phyloP scores from a whole-genome alignment of 345 rosid genomes.

The Brassica rapa region DNA sequence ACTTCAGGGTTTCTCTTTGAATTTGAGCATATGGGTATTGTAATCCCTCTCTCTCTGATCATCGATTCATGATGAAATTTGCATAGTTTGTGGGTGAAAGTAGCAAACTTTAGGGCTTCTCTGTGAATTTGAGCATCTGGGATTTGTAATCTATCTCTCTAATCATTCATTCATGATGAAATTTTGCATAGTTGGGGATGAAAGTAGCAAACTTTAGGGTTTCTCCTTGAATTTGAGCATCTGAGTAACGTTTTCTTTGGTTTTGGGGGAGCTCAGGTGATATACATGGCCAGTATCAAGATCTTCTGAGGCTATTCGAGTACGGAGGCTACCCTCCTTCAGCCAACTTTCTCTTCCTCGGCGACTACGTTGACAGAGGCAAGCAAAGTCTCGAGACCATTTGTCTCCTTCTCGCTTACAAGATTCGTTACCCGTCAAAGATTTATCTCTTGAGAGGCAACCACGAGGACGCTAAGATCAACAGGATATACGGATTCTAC shows the following conservation, averaged over 20 bases:
- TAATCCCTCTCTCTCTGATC: background rate
- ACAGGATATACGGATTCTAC: slow-evolving; percentile 86
- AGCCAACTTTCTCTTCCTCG: slow-evolving; percentile 82
- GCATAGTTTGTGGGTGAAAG: background rate
- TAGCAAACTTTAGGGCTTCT: background rate
- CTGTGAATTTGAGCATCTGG: background rate
- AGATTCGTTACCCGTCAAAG: slow-evolving; percentile 74
- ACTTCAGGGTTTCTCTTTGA: background rate
- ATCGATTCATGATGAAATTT: background rate
- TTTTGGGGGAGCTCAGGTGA: slow-evolving; percentile 57
- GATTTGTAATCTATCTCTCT: too few species aligned
- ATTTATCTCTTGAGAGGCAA: slow-evolving; percentile 81
- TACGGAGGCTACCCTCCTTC: slow-evolving; percentile 88
- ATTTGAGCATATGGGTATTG: background rate
- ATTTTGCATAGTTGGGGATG: too few species aligned
- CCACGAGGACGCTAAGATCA: slow-evolving; percentile 97
- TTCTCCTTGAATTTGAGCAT: background rate
- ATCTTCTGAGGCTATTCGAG: slow-evolving; percentile 81
- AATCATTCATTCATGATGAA: too few species aligned
- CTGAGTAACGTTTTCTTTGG: background rate
- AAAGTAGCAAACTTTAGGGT: background rate
- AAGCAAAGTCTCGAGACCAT: slow-evolving; percentile 93
- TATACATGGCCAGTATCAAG: slow-evolving; percentile 90
- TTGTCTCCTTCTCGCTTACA: slow-evolving; percentile 89
- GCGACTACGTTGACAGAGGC: slow-evolving; percentile 96